A percentile compares a stretch with the other conserved stretches of the same genome.
These are phyloP conservation scores for Phanerochaete carnosa DNA, from an alignment of 768 basidiomycete genomes.

Conservation along the genomic window DNA sequence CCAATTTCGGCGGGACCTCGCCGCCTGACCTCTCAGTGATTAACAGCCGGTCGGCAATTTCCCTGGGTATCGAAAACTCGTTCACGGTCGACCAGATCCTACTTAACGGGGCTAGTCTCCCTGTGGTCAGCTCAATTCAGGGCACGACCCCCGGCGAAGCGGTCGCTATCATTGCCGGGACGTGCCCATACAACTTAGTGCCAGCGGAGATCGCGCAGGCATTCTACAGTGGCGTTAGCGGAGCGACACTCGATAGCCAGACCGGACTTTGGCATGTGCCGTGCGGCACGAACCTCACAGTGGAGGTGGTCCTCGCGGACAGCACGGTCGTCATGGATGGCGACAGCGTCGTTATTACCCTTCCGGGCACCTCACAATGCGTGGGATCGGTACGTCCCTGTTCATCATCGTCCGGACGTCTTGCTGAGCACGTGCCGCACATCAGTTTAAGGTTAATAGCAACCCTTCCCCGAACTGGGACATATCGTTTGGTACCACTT, in stretches of 20 bases:
- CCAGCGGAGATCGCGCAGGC: neutral
- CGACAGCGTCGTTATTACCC: neutral
- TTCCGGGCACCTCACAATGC: constrained; percentile 2
- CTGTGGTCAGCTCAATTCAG: neutral
- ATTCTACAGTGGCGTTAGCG: neutral
- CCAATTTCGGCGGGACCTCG: neutral
- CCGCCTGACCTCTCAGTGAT: constrained; percentile 2
- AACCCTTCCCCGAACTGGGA: neutral
- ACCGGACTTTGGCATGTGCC: constrained; percentile 6
- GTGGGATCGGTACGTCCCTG: constrained; percentile 8
- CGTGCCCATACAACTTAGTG: neutral
- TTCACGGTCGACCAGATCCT: neutral
- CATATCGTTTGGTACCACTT: constrained; percentile 4
- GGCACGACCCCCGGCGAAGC: neutral
- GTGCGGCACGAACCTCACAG: constrained; percentile 3
- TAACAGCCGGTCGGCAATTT: constrained; percentile 1
- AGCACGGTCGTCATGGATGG: constrained; percentile 1
- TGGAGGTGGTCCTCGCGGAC: neutral
- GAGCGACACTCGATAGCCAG: neutral
- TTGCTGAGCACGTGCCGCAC: neutral
- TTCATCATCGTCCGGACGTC: neutral
- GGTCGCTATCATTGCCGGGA: neutral
- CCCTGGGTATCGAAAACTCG: neutral
- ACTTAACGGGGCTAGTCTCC: neutral
- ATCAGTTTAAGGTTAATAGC: neutral